Base-by-base conservation (phyloP, 106 monocot genomes). In the Allium sativum region DNA sequence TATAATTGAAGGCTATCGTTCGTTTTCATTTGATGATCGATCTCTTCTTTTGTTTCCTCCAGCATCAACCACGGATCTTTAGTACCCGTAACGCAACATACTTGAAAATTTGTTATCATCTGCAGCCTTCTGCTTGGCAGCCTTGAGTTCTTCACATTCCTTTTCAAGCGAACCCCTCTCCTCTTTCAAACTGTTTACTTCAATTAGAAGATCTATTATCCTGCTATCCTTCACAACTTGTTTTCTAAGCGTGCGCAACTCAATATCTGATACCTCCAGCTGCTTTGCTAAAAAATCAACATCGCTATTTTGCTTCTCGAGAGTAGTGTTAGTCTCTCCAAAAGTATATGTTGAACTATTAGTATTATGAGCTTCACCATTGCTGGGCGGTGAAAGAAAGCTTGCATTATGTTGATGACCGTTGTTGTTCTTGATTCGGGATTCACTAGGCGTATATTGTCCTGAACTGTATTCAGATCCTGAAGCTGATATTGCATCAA, bases 191-290 rank as follows among this genome's bases (percentile, higher is more conserved):
- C 22, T 56, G 58, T 62, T 64, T 46, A 99, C 40, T 62, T 92
- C 92, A 31, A 61, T 81, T 48, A 62, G 76, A 55, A 99, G 67
- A 55, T 99, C 81, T 66, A 85, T 85, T 42, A 75, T 67, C 60
- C 68, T 79, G 18, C 72, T 85, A 70, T 99, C 98, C 69, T 92
- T 99, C 8, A 85, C 81, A 48, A 99, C 77, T 76, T 92, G 98
- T 82, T 99, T 99, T 45, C 98, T 52, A 10, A 99, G 83, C 40
- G 92, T 92, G 70, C 92, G 98, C 45, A 99, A 44, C 65, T 99
- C 98, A 55, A 99, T 62, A 6, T 92, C 87, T 11, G 88, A 99
- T 43, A 91, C 67, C 56, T 98, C 96, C 19, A 83, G 56, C 47
- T 85, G 88, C 53, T 92, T 78, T 40, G 76, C 73, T 62, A 92